Conservation (phyloP, 495 filamentous ascomycete species). For the Lophium mytilinum region DNA sequence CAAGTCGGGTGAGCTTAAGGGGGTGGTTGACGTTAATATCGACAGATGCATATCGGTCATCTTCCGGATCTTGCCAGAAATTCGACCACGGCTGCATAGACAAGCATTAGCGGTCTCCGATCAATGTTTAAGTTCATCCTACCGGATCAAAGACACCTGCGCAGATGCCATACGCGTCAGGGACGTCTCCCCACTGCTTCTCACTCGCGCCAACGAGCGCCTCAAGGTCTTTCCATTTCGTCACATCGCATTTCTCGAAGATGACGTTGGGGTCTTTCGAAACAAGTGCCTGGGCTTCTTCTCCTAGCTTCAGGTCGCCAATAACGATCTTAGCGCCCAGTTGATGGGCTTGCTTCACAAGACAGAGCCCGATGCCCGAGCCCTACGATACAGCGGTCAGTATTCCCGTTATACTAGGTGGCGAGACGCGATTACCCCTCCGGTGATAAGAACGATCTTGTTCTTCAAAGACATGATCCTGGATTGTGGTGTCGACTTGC, state of each 20-base stretch:
- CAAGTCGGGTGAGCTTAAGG: conserved; percentile 34
- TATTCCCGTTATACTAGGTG: background rate
- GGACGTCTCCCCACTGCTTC: conserved; percentile 30
- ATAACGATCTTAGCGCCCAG: conserved; percentile 29
- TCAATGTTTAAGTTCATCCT: too few species aligned
- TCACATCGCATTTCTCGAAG: conserved; percentile 33
- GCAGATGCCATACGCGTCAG: conserved; percentile 28
- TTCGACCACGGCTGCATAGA: conserved; percentile 16
- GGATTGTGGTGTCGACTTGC: too few species aligned
- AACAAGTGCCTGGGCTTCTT: conserved; percentile 20
- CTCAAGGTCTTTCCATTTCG: conserved; percentile 28
- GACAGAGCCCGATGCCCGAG: conserved; percentile 29
- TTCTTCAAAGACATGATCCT: conserved; percentile 17
- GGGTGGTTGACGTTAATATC: conserved; percentile 32
- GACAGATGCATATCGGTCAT: conserved; percentile 22
- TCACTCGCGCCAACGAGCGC: conserved; percentile 26
- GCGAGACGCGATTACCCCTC: conserved; percentile 13
- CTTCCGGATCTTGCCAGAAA: conserved; percentile 31
- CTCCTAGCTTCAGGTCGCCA: conserved; percentile 28
- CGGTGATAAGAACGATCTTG: conserved; percentile 30
- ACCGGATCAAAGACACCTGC: conserved; percentile 34
- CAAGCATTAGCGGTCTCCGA: too few species aligned
- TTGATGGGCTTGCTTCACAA: conserved; percentile 23
- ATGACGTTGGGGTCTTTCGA: conserved; percentile 8
- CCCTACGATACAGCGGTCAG: background rate